Evolutionary conservation across 2,329 filamentous ascomycete genomes (phyloP).

Genomic region (Penicillium sp.): DNA sequence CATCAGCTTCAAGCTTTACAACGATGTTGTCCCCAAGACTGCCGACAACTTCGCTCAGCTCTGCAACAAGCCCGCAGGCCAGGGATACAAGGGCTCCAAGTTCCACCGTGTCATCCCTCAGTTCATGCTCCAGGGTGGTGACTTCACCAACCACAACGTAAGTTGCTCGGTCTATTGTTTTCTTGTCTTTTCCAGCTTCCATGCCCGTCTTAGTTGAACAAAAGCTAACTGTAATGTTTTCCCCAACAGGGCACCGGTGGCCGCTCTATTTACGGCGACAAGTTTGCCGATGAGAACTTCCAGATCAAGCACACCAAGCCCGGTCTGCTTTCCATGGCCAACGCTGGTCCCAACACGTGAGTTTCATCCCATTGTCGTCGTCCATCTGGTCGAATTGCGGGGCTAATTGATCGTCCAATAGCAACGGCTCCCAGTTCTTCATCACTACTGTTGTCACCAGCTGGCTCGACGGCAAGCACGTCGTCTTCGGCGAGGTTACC

Average conservation of each 20-base stretch:
- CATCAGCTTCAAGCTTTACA: conserved; percentile 87
- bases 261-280: conserved; percentile 93
- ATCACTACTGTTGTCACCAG: conserved; percentile 67
- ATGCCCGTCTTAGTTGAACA: background rate
- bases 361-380: conserved; percentile 23
- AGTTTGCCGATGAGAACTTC: conserved; percentile 95
- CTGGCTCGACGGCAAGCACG: conserved; percentile 69
- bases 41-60: conserved; percentile 80
- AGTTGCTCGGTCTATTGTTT: conserved; percentile 32
- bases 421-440: conserved; percentile 74
- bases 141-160: conserved; percentile 92
- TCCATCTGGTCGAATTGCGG: background rate
- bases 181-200: conserved; percentile 16
- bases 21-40: conserved; percentile 85
- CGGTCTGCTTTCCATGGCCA: conserved; percentile 90
- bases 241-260: conserved; percentile 74
- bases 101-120: conserved; percentile 93
- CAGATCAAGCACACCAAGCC: conserved; percentile 68
- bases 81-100: conserved; percentile 77
- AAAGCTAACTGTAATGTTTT: conserved; percentile 4
- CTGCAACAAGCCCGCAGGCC: conserved; percentile 77
- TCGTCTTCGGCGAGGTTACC: conserved; percentile 66
- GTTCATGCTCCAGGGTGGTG: conserved; percentile 96
- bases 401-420: conserved; percentile 7
- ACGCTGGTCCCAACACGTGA: conserved; percentile 89